Conservation (phyloP, 805 yeast species). For the Ogataea zsoltii region DNA sequence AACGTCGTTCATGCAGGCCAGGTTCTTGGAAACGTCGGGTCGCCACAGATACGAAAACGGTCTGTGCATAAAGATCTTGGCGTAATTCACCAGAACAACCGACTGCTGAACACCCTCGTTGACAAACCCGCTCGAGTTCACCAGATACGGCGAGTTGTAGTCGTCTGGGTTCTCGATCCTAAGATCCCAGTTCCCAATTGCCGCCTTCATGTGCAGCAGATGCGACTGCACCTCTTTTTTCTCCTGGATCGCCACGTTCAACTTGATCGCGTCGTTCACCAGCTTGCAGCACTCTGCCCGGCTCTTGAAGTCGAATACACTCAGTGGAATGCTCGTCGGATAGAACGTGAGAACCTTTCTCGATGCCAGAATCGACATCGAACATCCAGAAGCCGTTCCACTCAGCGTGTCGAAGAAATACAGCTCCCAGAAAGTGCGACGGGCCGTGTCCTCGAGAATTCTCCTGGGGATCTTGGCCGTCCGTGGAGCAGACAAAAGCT, state of each 20-base stretch:
- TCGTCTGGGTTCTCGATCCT: slow-evolving; percentile 44
- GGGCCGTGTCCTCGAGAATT: slow-evolving; percentile 35
- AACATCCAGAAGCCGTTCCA: slow-evolving; percentile 54
- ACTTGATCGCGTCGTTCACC: slow-evolving; percentile 50
- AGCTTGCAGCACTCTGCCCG: slow-evolving; percentile 47
- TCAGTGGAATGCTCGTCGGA: slow-evolving; percentile 39
- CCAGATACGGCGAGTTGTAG: slow-evolving; percentile 43
- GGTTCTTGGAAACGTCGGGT: slow-evolving; percentile 44
- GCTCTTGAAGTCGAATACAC: slow-evolving; percentile 46
- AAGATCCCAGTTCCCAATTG: slow-evolving; percentile 53
- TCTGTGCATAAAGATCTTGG: slow-evolving; percentile 55
- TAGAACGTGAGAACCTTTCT: slow-evolving; percentile 37
- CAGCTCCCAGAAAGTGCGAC: slow-evolving; percentile 54
- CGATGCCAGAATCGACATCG: slow-evolving; percentile 41
- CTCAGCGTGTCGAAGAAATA: slow-evolving; percentile 52
- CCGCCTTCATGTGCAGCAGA: slow-evolving; percentile 43
- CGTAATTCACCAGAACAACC: slow-evolving; percentile 47
- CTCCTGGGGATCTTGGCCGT: slow-evolving; percentile 21
- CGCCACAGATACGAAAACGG: slow-evolving; percentile 56
- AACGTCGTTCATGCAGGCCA: slow-evolving; percentile 37
- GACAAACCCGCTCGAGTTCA: slow-evolving; percentile 43
- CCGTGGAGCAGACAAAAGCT: slow-evolving; percentile 21
- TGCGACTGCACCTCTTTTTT: slow-evolving; percentile 39
- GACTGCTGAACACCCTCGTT: slow-evolving; percentile 59
- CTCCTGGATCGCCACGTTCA: slow-evolving; percentile 46